Evolutionary conservation across 148 eudicot species (phyloP).

Genomic region (Arbutus unedo): DNA sequence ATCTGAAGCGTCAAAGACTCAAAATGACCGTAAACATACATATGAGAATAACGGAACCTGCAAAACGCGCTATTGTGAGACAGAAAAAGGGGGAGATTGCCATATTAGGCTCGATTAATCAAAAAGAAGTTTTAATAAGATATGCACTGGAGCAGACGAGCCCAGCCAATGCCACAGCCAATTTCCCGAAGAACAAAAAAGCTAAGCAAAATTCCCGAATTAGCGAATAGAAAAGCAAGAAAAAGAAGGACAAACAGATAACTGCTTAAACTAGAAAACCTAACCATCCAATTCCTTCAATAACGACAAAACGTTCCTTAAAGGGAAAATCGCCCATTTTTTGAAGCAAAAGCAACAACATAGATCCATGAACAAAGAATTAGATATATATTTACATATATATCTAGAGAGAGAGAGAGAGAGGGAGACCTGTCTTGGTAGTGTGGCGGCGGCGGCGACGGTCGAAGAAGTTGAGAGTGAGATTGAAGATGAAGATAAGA

Average conservation of each 20-base stretch:
- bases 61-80: background rate
- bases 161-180: background rate
- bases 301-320: background rate
- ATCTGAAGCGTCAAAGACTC: background rate
- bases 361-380: background rate
- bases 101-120: background rate
- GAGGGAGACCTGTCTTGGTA: conserved; percentile 33
- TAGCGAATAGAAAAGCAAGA: background rate
- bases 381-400: background rate
- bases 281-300: background rate
- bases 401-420: background rate
- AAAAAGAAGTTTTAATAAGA: background rate
- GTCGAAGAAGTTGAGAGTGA: conserved; percentile 11
- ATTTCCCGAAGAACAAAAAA: background rate
- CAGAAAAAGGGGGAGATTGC: background rate
- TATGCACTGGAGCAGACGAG: background rate
- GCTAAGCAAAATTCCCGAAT: background rate
- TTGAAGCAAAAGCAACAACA: conserved; percentile 4
- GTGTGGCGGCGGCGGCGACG: conserved; percentile 20
- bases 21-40: background rate
- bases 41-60: background rate
- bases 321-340: background rate
- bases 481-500: conserved; percentile 22
- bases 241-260: conserved; percentile 9
- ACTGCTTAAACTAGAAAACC: conserved; percentile 9